Conservation (phyloP, 179 eudicot species). For the Drosera spatulata region DNA sequence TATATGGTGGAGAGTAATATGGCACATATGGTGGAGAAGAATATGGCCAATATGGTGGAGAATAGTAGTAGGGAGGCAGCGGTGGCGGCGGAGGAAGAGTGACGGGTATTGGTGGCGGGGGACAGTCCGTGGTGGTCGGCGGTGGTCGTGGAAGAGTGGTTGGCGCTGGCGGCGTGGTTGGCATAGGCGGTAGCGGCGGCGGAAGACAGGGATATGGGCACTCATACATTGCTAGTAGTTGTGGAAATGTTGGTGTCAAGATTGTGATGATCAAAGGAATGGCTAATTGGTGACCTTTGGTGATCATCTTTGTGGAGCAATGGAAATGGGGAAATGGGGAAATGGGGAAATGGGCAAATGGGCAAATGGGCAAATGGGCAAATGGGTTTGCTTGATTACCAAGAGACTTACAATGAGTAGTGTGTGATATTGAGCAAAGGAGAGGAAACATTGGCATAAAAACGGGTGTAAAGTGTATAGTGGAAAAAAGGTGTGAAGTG, state of each 20-base stretch:
- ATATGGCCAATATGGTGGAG: neutral
- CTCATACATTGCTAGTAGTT: neutral
- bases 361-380: too few species aligned
- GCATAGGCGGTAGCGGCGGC: neutral
- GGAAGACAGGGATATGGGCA: slow-evolving; percentile 2
- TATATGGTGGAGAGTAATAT: neutral
- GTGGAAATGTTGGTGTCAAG: neutral
- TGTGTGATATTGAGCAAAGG: too few species aligned
- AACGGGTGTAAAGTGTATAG: too few species aligned
- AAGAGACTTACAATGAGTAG: too few species aligned
- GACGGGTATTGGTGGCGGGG: neutral
- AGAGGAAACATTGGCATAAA: too few species aligned
- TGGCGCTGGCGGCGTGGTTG: neutral
- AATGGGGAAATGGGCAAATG: too few species aligned
- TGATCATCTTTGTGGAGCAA: neutral
- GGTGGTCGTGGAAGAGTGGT: neutral
- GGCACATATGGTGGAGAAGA: neutral
- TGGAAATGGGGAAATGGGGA: too few species aligned
- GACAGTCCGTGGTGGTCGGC: neutral
- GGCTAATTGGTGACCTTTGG: neutral
- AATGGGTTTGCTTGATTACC: too few species aligned
- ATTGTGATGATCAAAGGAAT: neutral
- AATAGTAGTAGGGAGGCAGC: neutral
- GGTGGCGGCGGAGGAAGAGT: neutral
- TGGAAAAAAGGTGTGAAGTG: too few species aligned